Conservation (phyloP, 1,139 yeast species). For the Lizanozyma gosingica region DNA sequence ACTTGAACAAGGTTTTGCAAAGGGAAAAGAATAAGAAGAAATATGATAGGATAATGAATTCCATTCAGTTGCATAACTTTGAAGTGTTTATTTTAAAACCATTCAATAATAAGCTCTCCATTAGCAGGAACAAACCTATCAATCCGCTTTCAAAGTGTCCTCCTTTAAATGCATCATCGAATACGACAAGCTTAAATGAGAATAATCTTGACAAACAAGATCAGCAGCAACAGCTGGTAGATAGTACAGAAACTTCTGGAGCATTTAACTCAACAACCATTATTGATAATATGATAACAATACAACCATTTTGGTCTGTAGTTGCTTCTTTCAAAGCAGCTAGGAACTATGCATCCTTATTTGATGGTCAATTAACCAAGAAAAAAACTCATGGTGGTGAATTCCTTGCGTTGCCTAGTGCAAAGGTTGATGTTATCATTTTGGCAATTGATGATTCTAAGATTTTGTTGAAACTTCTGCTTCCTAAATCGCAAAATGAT, state of each 20-base stretch:
- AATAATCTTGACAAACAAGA: neutral
- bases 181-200: no score
- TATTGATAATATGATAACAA: conserved; percentile 18
- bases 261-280: conserved; percentile 17
- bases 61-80: neutral
- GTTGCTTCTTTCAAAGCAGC: conserved; percentile 33
- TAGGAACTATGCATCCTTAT: conserved; percentile 19
- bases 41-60: no score
- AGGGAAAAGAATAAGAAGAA: neutral
- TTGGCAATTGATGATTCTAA: neutral
- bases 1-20: neutral
- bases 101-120: neutral
- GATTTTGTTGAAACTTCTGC: conserved; percentile 17
- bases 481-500: conserved; percentile 4
- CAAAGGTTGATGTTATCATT: neutral
- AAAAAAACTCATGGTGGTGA: conserved; percentile 14
- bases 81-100: neutral
- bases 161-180: neutral
- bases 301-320: conserved; percentile 40
- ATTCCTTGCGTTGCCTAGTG: conserved; percentile 3
- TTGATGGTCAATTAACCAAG: conserved; percentile 17
- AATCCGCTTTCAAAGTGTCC: neutral
- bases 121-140: neutral
- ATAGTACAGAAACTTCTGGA: neutral
- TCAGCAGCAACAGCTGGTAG: neutral